Conservation (phyloP, 148 eudicot genomes). For the Selenicereus undatus region DNA sequence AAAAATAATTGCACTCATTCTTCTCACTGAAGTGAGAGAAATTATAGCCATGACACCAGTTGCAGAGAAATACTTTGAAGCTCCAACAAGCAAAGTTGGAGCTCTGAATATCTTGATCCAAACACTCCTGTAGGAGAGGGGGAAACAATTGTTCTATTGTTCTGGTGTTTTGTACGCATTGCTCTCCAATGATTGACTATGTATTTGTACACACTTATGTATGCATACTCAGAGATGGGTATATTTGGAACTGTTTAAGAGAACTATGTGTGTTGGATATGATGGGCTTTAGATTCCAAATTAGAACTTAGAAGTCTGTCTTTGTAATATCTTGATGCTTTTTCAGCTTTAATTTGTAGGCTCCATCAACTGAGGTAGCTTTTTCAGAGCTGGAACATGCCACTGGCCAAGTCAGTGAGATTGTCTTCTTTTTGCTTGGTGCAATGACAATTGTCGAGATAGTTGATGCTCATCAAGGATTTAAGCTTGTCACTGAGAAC, state of each 20-base stretch:
- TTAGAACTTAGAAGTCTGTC: background rate
- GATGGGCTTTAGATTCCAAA: background rate
- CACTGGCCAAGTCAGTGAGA: conserved; percentile 95
- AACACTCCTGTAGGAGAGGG: background rate
- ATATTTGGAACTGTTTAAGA: background rate
- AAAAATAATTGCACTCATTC: too few relatives aligned
- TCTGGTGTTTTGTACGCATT: background rate
- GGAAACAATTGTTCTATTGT: too few relatives aligned
- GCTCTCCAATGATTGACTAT: background rate
- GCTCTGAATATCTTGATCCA: background rate
- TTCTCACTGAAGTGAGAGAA: background rate
- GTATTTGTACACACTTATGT: background rate
- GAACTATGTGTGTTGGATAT: background rate
- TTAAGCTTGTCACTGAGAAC: conserved; percentile 89
- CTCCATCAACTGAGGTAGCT: conserved; percentile 91
- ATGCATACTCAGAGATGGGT: background rate
- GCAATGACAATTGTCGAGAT: conserved; percentile 99
- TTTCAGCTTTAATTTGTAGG: conserved; percentile 41
- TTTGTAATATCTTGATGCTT: background rate
- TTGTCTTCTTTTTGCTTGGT: conserved; percentile 95
- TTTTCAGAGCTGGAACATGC: conserved; percentile 83
- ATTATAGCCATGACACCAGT: background rate
- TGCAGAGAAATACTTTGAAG: background rate
- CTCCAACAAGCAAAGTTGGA: too few relatives aligned
- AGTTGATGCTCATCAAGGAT: conserved; percentile 99